A percentile compares a stretch with the other conserved stretches of the same genome.
Evolutionary conservation across 2,329 filamentous ascomycete genomes (phyloP).

Genomic region (Apiospora malaysiana): DNA sequence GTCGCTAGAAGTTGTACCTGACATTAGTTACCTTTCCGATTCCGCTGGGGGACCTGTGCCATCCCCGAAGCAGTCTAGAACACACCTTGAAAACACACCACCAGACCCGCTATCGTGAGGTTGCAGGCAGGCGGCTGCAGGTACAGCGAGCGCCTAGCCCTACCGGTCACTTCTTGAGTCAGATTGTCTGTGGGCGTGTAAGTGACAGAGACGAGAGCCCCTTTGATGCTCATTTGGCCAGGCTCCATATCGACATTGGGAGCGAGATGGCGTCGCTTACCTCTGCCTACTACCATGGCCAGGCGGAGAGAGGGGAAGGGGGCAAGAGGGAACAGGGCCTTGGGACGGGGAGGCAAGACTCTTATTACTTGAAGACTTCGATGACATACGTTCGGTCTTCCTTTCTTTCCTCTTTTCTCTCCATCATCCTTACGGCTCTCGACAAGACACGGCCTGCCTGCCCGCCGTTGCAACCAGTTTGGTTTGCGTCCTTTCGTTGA

Average conservation of each 20-base stretch:
- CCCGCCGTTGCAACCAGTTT: conserved; percentile 35
- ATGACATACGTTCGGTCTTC: conserved; percentile 22
- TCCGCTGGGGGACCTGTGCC: conserved; percentile 21
- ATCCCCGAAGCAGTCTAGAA: not conserved
- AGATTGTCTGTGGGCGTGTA: not conserved
- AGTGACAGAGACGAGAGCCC: not conserved
- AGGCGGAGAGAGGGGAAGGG: not conserved
- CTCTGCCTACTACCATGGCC: too few relatives aligned
- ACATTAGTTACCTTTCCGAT: conserved; percentile 24
- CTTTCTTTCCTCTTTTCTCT: conserved; percentile 23
- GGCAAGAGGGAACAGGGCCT: not conserved
- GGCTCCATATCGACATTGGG: not conserved
- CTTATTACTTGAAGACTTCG: conserved; percentile 23
- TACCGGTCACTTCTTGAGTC: not conserved
- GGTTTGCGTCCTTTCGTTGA: conserved; percentile 39
- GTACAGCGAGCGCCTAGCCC: conserved; percentile 5
- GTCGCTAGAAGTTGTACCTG: conserved; percentile 2
- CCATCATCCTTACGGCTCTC: conserved; percentile 18
- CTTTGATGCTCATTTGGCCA: not conserved
- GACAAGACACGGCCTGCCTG: conserved; percentile 33
- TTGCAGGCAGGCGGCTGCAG: conserved; percentile 4
- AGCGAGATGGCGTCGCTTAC: not conserved
- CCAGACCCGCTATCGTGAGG: conserved; percentile 1
- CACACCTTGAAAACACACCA: not conserved
- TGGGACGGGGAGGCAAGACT: conserved; percentile 9